Evolutionary conservation across 192 early-diverging fungal species (phyloP), one percentile per base, ranked within the genome.

Genomic region (Linnemannia hyalina): DNA sequence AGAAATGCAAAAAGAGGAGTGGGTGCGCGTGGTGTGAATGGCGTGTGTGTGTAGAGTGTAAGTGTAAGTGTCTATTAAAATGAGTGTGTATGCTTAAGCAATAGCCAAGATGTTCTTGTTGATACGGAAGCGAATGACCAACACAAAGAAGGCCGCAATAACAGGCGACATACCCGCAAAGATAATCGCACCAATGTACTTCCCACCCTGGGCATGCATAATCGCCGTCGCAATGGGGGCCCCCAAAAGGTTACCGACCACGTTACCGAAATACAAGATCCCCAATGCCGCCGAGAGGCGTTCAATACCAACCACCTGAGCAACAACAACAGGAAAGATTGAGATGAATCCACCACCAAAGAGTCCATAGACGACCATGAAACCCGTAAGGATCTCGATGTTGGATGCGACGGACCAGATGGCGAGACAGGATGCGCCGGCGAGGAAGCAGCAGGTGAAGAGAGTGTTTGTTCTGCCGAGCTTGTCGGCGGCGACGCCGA

Each of bases 241-340:
- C 26, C 91, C 88, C n/a, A 90, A 38, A 20, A 90, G 52, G 52
- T 82, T 89, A 47, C 81, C 81, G 40, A 82, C 52, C 5, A 82
- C 81, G 73, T 82, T 82, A 77, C 81, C 81, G 69, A 88, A 76
- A 74, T 92, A 92, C 35, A 80, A 46, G 72, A 90, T 80, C 32
- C 91, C 89, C 29, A 91, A 81, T 4, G 82, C 91, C 18, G 70
- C 38, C 20, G 86, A 84, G 29, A 92, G 68, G 15, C 90, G 88
- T 44, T 88, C 80, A n/a, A 90, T 78, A 70, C 92, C 92, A 0
- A 93, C 92, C 22, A 93, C 82, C 46, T 93, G 90, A 0, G 92
- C 92, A 0, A 83, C 83, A 35, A 89, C 81, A 1, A 89, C 88
- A 18, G 92, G 89, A 23, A 89, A 85, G 20, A 93, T 80, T 32